A percentile compares a stretch with the other conserved stretches of the same genome.
Conservation (phyloP, 2,329 filamentous ascomycete species). For the Pseudogymnoascus verrucosus region DNA sequence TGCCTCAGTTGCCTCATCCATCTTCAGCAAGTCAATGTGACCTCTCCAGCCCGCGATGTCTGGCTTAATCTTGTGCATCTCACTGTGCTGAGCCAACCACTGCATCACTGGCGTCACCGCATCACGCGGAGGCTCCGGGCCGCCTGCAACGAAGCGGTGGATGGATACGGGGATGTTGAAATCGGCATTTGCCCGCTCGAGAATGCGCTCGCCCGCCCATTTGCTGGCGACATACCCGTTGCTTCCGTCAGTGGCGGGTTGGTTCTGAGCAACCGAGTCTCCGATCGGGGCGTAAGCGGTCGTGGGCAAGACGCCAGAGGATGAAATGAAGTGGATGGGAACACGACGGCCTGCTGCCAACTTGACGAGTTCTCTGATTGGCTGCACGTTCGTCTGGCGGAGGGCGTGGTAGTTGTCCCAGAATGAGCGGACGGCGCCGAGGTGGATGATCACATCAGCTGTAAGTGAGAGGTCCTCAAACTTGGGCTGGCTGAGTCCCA, state of each 20-base stretch:
- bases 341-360: slow-evolving; percentile 20
- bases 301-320: not conserved
- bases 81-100: slow-evolving; percentile 11
- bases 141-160: slow-evolving; percentile 13
- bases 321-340: slow-evolving; percentile 28
- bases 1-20: slow-evolving; percentile 12
- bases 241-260: slow-evolving; percentile 19
- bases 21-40: slow-evolving; percentile 11
- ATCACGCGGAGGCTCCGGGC: slow-evolving; percentile 10
- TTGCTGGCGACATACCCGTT: slow-evolving; percentile 30
- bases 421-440: slow-evolving; percentile 19
- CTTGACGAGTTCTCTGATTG: slow-evolving; percentile 23
- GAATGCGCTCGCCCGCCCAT: slow-evolving; percentile 29
- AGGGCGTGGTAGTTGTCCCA: slow-evolving; percentile 26
- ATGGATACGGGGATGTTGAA: slow-evolving; percentile 13
- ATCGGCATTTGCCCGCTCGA: slow-evolving; percentile 20
- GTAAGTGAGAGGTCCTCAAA: not conserved
- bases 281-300: not conserved
- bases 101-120: slow-evolving; percentile 15
- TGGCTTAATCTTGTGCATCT: slow-evolving; percentile 9
- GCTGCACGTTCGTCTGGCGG: slow-evolving; percentile 23
- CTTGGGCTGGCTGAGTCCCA: slow-evolving; percentile 2
- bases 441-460: slow-evolving; percentile 10
- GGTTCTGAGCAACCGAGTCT: slow-evolving; percentile 1
- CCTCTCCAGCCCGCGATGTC: slow-evolving; percentile 11